Base-by-base conservation (phyloP, 139 green algal genomes). In the Micractinium conductrix region DNA sequence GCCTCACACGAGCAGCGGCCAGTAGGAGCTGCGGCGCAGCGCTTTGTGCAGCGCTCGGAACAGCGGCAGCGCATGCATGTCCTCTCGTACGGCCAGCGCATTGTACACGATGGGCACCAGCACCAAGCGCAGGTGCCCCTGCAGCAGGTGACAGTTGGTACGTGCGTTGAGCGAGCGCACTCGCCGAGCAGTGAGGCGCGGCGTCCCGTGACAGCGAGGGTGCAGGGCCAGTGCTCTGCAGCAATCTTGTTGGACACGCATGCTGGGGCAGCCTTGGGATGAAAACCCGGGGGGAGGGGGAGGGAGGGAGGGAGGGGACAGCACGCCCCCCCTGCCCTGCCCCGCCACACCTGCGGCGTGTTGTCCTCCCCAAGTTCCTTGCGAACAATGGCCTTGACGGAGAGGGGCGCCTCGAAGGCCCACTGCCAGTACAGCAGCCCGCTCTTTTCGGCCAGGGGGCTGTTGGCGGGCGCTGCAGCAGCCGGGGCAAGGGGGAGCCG, bases 81-180 rank as follows among this genome's bases (percentile, higher is more conserved):
- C 87, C 35, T 67, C 38, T 60, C 90, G 87, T 8, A 75, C 42
- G 1, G 67, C 69, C 87, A 94, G 88, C 35, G 91, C 91, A 50
- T 94, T 94, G 86, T 90, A 94, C 9, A 94, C 91, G 67, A 94
- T 94, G 45, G 91, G 91, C 43, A 92, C 17, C 24, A 94, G 70
- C 40, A 94, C 85, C 22, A 94, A 70, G 0, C 91, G 86, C 24
- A 94, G 73, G 83, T 94, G 91, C 26, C 91, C 91, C 80, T 94
- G 91, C 58, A 83, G 37, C 33, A 43, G 33, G 67, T 48, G 14
- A 74, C 67, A 35, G 24, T 22, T 19, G 8, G 38, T 62, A 37
- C 71, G 35, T 78, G 30, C 43, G 22, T 33, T 33, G 16, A 33
- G n/a, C n/a, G n/a, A n/a, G n/a, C n/a, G n/a, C n/a, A n/a, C n/a